Evolutionary conservation across 768 basidiomycete genomes (phyloP), one percentile per base, ranked within the genome.

Genomic region (Lactarius pseudohatsudake): DNA sequence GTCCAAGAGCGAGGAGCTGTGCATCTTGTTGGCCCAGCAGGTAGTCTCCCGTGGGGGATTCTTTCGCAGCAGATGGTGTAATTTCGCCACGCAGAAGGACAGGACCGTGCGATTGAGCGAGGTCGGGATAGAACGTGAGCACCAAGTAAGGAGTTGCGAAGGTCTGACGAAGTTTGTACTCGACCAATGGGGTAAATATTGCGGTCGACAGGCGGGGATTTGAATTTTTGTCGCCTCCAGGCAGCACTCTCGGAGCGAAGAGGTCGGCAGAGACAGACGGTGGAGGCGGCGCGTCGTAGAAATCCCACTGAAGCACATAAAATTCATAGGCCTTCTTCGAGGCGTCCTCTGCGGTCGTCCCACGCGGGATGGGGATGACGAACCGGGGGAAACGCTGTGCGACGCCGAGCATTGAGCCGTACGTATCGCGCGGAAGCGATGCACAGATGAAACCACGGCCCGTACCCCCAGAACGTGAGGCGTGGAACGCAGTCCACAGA

Each of bases 61-160:
- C 55, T 57, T 81, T 77, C 11, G 66, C 75, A 16, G 85, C 76
- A 2, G 87, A 82, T 1, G 92, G 87, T 0, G 94, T 94, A 66
- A 98, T 88, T 77, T 98, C 96, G 26, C 96, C 97, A 20, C 94
- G 82, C 77, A 98, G 81, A 4, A 99, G 84, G 2, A 98, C 92
- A 55, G 91, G 75, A 13, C 86, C 87, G 72, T 98, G 94, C 4
- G 90, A 87, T 32, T 82, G 76, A 1, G 88, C 85, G 6, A 99
- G 79, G 72, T 98, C 96, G 59, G 96, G 90, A 77, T 98, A 98
- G 76, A 92, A 86, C 4, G 96, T 98, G 45, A 98, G 73, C 28
- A 91, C 90, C 30, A 99, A 82, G 74, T 94, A 92, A 1, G 96
- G 96, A 5, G 94, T 95, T 8, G 97, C 91, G 75, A 89, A 98